phyloP scores from a whole-genome alignment of 2,329 filamentous ascomycete genomes.

The Aureobasidium leucospermi region DNA sequence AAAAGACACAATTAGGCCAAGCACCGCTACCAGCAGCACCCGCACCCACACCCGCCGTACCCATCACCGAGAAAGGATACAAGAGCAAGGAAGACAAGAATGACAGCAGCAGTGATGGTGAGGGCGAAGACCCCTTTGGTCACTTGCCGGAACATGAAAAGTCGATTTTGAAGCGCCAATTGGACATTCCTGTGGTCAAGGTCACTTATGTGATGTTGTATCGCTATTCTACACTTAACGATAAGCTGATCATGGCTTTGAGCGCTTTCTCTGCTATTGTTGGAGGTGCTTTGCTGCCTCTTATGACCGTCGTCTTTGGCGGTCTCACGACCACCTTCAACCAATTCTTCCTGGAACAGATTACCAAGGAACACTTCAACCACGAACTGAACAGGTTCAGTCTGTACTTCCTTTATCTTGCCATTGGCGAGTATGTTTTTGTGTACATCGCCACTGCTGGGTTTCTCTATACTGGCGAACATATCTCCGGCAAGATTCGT shows the following conservation, averaged over 20 bases:
- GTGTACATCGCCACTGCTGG: constrained; percentile 76
- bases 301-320: constrained; percentile 59
- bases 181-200: constrained; percentile 35
- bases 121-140: constrained; percentile 26
- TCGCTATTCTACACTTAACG: constrained; percentile 37
- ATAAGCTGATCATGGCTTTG: constrained; percentile 34
- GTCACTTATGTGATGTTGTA: constrained; percentile 36
- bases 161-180: constrained; percentile 30
- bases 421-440: constrained; percentile 69
- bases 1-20: constrained; percentile 25
- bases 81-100: constrained; percentile 16
- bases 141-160: constrained; percentile 33
- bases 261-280: constrained; percentile 30
- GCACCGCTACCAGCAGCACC: constrained; percentile 23
- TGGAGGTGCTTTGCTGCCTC: constrained; percentile 29
- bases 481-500: constrained; percentile 46
- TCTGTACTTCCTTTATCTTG: constrained; percentile 80
- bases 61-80: constrained; percentile 21
- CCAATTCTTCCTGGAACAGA: constrained; percentile 47
- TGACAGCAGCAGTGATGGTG: constrained; percentile 11
- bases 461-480: constrained; percentile 63
- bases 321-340: constrained; percentile 67
- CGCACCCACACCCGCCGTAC: constrained; percentile 21
- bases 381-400: constrained; percentile 55
- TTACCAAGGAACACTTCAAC: constrained; percentile 51